Conservation (phyloP, 179 eudicot species). For the Spinacia oleracea region DNA sequence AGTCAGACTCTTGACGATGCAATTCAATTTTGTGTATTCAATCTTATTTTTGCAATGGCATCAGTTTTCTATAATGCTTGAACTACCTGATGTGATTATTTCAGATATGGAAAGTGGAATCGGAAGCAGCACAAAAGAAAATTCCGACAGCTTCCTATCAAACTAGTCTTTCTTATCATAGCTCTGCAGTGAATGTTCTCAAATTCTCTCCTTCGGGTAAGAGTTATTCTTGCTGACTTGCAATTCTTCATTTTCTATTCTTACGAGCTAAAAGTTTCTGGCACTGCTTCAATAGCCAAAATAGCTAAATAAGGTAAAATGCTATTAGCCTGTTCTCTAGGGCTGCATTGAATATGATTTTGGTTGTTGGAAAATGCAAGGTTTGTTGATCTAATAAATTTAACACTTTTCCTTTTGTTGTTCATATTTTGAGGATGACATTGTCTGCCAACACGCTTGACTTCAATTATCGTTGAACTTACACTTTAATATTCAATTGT, state of each 20-base stretch:
- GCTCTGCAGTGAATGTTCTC: slow-evolving; percentile 84
- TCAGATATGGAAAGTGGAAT: slow-evolving; percentile 77
- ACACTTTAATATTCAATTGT: background rate
- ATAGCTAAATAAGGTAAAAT: background rate
- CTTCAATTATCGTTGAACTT: background rate
- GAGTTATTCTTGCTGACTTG: slow-evolving; percentile 21
- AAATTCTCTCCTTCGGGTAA: slow-evolving; percentile 93
- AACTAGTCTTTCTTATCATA: slow-evolving; percentile 82
- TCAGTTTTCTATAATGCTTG: background rate
- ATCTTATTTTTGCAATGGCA: background rate
- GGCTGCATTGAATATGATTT: background rate
- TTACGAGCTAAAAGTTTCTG: background rate
- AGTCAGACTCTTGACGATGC: background rate
- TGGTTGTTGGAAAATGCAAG: background rate
- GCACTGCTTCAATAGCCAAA: background rate
- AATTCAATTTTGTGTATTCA: background rate
- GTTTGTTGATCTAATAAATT: background rate
- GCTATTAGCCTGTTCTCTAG: background rate
- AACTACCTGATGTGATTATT: slow-evolving; percentile 23
- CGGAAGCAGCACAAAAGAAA: slow-evolving; percentile 56
- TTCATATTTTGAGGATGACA: background rate
- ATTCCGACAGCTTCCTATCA: slow-evolving; percentile 70
- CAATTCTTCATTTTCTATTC: background rate
- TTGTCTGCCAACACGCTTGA: background rate
- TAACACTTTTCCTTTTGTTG: background rate